These are phyloP conservation scores for Diaporthe velutina DNA, from an alignment of 2,329 filamentous ascomycete genomes.

Conservation along the genomic window DNA sequence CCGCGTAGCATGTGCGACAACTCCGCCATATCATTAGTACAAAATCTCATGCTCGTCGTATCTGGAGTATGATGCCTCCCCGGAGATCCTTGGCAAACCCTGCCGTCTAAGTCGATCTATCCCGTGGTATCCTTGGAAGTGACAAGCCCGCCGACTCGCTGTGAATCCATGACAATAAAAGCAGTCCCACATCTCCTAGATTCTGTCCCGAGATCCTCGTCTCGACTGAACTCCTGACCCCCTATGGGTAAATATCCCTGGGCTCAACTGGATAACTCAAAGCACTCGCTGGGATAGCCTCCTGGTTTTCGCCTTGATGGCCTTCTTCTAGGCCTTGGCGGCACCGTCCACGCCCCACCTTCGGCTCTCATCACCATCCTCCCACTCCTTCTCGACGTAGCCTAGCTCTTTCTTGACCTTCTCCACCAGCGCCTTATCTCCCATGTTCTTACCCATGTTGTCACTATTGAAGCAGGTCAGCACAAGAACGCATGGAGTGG, in stretches of 20 bases:
- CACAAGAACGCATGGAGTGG: not conserved
- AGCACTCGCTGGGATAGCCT: not conserved
- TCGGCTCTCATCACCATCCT: conserved; percentile 83
- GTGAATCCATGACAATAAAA: conserved; percentile 12
- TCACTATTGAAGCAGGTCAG: conserved; percentile 59
- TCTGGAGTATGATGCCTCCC: not conserved
- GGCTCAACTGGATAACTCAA: not conserved
- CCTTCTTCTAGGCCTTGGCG: conserved; percentile 20
- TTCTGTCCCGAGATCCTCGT: not conserved
- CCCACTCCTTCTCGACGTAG: conserved; percentile 88
- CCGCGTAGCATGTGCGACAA: not conserved
- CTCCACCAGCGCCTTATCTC: conserved; percentile 81
- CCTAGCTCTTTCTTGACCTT: conserved; percentile 88
- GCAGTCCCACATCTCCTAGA: not conserved
- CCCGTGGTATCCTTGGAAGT: conserved; percentile 37
- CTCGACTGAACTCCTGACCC: not conserved
- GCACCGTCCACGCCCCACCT: conserved; percentile 77
- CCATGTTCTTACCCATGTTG: conserved; percentile 95
- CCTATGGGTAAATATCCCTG: not conserved
- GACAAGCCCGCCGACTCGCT: conserved; percentile 9
- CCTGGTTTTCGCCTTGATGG: not conserved
- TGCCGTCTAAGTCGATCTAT: conserved; percentile 36
- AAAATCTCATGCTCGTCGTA: not conserved
- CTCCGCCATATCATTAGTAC: not conserved
- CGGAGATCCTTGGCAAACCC: not conserved